phyloP scores from a whole-genome alignment of 257 asterid genomes.

The Fraxinus cuspidata region DNA sequence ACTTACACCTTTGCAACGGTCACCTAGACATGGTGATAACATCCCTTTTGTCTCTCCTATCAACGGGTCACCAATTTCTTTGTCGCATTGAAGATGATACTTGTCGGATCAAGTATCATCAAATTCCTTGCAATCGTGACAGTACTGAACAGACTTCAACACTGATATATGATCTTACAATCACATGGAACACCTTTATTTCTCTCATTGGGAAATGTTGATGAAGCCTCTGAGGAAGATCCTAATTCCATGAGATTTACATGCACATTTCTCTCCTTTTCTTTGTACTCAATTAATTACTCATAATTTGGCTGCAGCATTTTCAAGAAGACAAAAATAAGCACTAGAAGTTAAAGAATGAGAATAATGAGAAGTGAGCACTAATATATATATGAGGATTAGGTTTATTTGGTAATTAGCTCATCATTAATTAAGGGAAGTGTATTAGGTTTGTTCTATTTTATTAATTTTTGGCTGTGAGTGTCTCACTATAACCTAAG shows the following conservation, averaged over 20 bases:
- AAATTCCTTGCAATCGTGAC: neutral
- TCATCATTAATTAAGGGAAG: neutral
- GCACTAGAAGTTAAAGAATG: slow-evolving; percentile 12
- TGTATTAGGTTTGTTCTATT: neutral
- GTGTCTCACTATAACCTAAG: slow-evolving; percentile 17
- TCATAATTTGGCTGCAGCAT: slow-evolving; percentile 7
- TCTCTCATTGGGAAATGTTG: neutral
- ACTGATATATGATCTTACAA: neutral
- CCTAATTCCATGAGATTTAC: neutral
- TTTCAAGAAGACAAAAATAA: slow-evolving; percentile 27
- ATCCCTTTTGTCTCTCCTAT: too few species aligned
- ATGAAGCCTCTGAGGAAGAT: slow-evolving; percentile 6
- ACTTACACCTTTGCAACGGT: too few species aligned
- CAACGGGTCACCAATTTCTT: too few species aligned
- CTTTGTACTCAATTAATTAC: neutral
- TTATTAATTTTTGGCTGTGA: neutral
- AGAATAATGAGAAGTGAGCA: slow-evolving; percentile 33
- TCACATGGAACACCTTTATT: neutral
- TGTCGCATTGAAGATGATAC: too few species aligned
- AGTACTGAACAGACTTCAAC: neutral
- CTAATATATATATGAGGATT: slow-evolving; percentile 5
- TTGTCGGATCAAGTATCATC: neutral
- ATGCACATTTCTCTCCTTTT: neutral
- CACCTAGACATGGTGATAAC: too few species aligned
- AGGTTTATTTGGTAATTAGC: neutral